These are phyloP conservation scores for Amoeboaphelidium protococcarum DNA, from an alignment of 371 early-diverging fungal species.

Conservation along the genomic window DNA sequence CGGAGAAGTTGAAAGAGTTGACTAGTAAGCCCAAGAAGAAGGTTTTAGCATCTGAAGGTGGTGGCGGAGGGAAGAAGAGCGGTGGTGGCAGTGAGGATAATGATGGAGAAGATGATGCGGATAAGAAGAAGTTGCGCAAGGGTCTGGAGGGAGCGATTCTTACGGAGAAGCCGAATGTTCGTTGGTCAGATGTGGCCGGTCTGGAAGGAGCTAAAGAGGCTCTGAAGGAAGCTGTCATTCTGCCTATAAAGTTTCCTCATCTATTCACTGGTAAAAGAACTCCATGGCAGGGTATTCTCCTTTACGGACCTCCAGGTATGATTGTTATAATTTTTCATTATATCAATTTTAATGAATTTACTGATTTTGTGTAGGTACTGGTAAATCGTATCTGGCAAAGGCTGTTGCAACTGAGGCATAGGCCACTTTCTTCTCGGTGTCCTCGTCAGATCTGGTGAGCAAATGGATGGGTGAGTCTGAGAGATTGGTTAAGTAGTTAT, in stretches of 20 bases:
- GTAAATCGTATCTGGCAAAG: constrained; percentile 91
- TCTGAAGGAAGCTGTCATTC: constrained; percentile 90
- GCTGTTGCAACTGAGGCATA: constrained; percentile 89
- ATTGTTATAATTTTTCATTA: constrained; percentile 68
- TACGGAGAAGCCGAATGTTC: constrained; percentile 78
- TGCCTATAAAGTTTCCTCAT: constrained; percentile 91
- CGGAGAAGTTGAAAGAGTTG: constrained; percentile 71
- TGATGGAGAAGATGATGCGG: constrained; percentile 33
- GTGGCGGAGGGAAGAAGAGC: constrained; percentile 4
- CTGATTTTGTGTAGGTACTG: constrained; percentile 77
- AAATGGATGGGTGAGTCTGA: constrained; percentile 98
- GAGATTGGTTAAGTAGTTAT: constrained; percentile 72
- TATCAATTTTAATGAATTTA: constrained; percentile 68
- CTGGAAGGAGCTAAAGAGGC: constrained; percentile 93
- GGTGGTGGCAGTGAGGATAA: constrained; percentile 12
- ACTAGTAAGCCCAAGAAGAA: constrained; percentile 36
- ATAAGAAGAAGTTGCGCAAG: constrained; percentile 15
- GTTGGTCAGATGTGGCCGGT: constrained; percentile 94
- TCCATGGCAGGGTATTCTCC: constrained; percentile 89
- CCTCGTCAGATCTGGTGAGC: constrained; percentile 77
- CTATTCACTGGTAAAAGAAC: constrained; percentile 72
- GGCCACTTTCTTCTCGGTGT: constrained; percentile 81
- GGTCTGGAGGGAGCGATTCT: constrained; percentile 38
- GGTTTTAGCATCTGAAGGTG: constrained; percentile 13
- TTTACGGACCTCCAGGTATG: constrained; percentile 53